phyloP scores from a whole-genome alignment of 441 rosid genomes.

The Adansonia madagascariensis region DNA sequence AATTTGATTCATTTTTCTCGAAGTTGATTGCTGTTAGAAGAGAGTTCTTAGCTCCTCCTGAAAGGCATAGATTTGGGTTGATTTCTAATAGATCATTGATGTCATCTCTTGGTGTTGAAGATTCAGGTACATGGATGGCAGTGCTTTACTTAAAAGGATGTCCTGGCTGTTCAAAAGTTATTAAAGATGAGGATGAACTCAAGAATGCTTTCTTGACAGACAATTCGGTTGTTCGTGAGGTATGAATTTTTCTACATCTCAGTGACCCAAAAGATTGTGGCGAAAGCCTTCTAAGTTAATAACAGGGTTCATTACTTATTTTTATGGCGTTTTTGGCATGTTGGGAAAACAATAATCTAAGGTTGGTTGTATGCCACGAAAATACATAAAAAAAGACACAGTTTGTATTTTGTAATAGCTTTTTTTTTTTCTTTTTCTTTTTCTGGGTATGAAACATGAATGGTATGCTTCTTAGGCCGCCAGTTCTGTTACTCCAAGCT shows the following conservation, averaged over 20 bases:
- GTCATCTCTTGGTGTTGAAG: constrained; percentile 54
- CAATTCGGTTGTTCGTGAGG: constrained; percentile 66
- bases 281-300: background rate
- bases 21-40: constrained; percentile 55
- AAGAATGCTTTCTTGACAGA: constrained; percentile 49
- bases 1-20: constrained; percentile 68
- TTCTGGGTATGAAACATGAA: background rate
- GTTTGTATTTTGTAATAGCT: background rate
- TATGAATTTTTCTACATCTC: constrained; percentile 28
- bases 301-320: background rate
- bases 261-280: constrained; percentile 1
- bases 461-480: background rate
- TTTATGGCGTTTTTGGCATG: constrained; percentile 14
- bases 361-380: background rate
- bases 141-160: constrained; percentile 71
- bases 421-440: background rate
- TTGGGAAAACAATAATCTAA: constrained; percentile 3
- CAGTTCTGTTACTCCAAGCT: background rate
- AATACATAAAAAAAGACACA: background rate
- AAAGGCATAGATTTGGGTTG: constrained; percentile 76
- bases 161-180: constrained; percentile 69
- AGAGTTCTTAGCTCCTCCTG: constrained; percentile 71
- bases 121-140: constrained; percentile 64
- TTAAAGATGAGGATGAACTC: constrained; percentile 63
- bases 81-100: constrained; percentile 66